Base-by-base conservation (phyloP, 371 early-diverging fungal genomes). In the Lichtheimia ramosa region DNA sequence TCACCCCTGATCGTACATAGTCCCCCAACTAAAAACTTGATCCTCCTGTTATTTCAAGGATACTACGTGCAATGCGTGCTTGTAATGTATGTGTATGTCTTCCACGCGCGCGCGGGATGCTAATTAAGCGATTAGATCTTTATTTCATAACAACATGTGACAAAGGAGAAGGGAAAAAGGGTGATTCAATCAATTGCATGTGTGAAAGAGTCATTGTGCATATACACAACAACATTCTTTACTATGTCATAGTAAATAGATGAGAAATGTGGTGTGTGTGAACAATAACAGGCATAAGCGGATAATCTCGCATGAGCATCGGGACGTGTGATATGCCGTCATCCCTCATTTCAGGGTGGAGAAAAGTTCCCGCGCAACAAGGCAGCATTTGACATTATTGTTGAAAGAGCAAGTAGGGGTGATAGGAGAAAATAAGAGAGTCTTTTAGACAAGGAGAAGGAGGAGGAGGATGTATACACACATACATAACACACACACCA, bases 311-410 rank as follows among this genome's bases (percentile, higher is more conserved):
- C 46, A 46, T 46, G 21, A 46, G n/a, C n/a, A 46, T 46, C 21
- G n/a, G 46, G 46, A 46, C n/a, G 46, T 46, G 46, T 21, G 46
- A 46, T 46, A 46, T 46, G 46, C 46, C 46, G 46, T 46, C 46
- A 46, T 46, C 46, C 46, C 21, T n/a, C n/a, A n/a, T 46, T 46
- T 46, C 46, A 46, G 21, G 46, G 46, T 46, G 21, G 46, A 46
- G 21, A 46, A 21, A 46, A 46, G 34, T 34, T 34, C 34, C 34
- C 34, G 34, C 34, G 34, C 34, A 34, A 34, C 34, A 8, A 34
- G 34, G 34, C 34, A 34, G 34, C 34, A 34, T 34, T 34, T 34
- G 34, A 34, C 34, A 34, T 34, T 34, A 34, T 34, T 34, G 34
- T 34, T 34, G 34, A 34, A 34, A 54, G 28, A 18, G n/a, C 14